Evolutionary conservation across 2,329 filamentous ascomycete species (phyloP).

Genomic region (Clonostachys sp.): DNA sequence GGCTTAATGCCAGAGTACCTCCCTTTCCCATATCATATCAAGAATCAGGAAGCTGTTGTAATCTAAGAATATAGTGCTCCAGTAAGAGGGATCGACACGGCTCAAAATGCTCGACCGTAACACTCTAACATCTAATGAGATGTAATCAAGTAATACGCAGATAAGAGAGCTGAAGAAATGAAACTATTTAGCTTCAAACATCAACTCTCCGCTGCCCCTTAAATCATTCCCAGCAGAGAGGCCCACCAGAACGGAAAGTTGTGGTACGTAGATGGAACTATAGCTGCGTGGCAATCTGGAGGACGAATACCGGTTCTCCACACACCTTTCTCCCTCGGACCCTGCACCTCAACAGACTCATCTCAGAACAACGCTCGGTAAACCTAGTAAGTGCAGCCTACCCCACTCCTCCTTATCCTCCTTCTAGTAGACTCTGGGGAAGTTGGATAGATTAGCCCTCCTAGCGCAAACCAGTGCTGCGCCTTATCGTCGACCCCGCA

Average conservation of each 20-base stretch:
- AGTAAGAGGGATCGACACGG: slow-evolving; percentile 20
- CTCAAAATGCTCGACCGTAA: slow-evolving; percentile 22
- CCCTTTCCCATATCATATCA: slow-evolving; percentile 48
- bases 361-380: background rate
- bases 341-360: background rate
- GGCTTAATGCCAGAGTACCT: slow-evolving; percentile 55
- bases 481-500: too few relatives aligned
- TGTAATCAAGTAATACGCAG: slow-evolving; percentile 10
- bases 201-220: background rate
- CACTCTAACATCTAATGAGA: slow-evolving; percentile 19
- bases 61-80: slow-evolving; percentile 19
- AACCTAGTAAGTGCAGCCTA: too few relatives aligned
- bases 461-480: too few relatives aligned
- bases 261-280: background rate
- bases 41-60: background rate
- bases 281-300: background rate
- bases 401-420: too few relatives aligned
- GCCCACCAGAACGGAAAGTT: background rate
- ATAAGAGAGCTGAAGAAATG: background rate
- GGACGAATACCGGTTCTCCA: background rate
- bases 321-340: background rate
- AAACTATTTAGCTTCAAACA: background rate
- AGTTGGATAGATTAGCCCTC: too few relatives aligned
- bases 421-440: too few relatives aligned
- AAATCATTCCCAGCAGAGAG: background rate